Percentiles rank a stretch among this genome's conserved stretches.
Evolutionary conservation across 805 yeast species (phyloP).

Genomic region (Hanseniaspora lindneri): DNA sequence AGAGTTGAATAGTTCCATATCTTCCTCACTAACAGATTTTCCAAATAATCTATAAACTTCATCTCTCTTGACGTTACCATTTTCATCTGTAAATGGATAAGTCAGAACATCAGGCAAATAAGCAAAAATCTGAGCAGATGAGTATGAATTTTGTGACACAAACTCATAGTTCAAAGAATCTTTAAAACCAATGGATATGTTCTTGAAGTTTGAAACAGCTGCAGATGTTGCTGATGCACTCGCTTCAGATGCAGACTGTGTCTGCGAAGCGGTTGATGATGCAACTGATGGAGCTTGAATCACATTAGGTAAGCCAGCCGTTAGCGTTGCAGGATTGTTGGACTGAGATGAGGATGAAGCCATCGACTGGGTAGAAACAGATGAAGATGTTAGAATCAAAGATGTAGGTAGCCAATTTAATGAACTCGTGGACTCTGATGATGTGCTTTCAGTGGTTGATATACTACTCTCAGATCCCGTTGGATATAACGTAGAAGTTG

Average conservation of each 20-base stretch:
- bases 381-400: constrained; percentile 25
- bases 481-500: constrained; percentile 17
- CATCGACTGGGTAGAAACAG: too few species aligned
- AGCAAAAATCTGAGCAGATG: constrained; percentile 59
- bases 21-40: constrained; percentile 16
- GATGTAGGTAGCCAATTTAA: constrained; percentile 23
- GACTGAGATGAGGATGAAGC: too few species aligned
- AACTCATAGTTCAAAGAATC: constrained; percentile 73
- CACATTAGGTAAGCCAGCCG: constrained; percentile 34
- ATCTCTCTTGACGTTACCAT: constrained; percentile 11
- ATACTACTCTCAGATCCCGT: too few species aligned
- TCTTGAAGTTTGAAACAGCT: constrained; percentile 19
- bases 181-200: constrained; percentile 41
- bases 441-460: too few species aligned
- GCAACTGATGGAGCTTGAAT: constrained; percentile 26
- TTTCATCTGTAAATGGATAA: constrained; percentile 41
- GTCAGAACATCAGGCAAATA: constrained; percentile 66
- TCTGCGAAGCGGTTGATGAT: constrained; percentile 27
- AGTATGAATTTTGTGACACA: constrained; percentile 69
- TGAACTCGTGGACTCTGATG: constrained; percentile 29
- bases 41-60: constrained; percentile 10
- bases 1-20: constrained; percentile 25
- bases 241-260: background rate
- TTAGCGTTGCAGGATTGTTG: constrained; percentile 4
- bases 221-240: background rate